Base-by-base conservation (phyloP, 108 stramenopile species). In the Nitzschia sp. region DNA sequence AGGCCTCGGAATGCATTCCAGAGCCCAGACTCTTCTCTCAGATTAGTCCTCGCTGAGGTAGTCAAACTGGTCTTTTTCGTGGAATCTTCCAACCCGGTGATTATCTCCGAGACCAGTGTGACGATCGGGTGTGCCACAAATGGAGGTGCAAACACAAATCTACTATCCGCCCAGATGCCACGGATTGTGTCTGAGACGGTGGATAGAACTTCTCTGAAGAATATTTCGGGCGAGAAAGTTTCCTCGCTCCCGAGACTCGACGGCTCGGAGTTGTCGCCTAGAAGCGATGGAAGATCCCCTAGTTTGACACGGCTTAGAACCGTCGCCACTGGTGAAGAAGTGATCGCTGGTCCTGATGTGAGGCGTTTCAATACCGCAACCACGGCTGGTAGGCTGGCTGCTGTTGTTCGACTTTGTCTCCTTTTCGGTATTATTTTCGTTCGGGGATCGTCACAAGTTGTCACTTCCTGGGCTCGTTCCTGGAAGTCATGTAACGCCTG, bases 321-420 rank as follows among this genome's bases (percentile, higher is more conserved):
- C 16, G 69, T 47, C n/a, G 70, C 46, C 6, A 70, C 78, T 28
- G 74, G 82, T 44, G 82, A 85, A 3, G 84, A 76, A 21, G 76
- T 58, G 32, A 84, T 61, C 13, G 76, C 50, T 11, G 77, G 71
- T 23, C 71, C 70, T 16, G 88, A 78, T 17, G 84, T 63, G 0
- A 93, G 69, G 23, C 85, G 82, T 29, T 85, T 80, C 25, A 94
- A 64, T 30, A 94, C 58, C 0, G 85, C 46, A 16, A 84, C 59
- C 3, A 71, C 77, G 26, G 88, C 82, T 25, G 90, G 90, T 19
- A 94, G 63, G 60, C 85, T 84, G 21, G 88, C 83, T 35, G 90
- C 89, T 16, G 82, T 80, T 27, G 70, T 78, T 58, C 88, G 76
- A 32, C 75, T 74, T 34, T 89, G 53, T 34, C 79, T 50, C 57